Evolutionary conservation across 2,329 filamentous ascomycete genomes (phyloP).

Genomic region (Talaromyces sp.): DNA sequence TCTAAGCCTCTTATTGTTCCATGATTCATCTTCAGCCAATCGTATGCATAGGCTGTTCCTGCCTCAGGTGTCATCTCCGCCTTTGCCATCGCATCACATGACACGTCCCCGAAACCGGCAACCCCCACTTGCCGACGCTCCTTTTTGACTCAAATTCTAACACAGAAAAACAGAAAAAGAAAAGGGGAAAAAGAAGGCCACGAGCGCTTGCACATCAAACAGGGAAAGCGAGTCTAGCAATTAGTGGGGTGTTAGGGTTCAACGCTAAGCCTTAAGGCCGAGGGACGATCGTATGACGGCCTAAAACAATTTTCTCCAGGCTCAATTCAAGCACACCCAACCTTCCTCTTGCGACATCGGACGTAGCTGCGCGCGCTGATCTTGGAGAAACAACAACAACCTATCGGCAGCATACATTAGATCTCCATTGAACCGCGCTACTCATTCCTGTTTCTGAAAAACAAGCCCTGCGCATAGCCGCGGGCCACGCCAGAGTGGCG

Average conservation of each 20-base stretch:
- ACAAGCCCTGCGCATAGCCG: slow-evolving; percentile 10
- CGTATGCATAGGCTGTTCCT: neutral
- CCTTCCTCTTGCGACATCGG: slow-evolving; percentile 13
- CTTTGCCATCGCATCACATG: neutral
- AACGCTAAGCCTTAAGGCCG: neutral
- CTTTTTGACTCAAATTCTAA: neutral
- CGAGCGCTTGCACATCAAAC: neutral
- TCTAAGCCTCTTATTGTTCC: too few relatives aligned
- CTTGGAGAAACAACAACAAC: neutral
- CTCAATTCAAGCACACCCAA: neutral
- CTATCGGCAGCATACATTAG: neutral
- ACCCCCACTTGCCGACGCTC: slow-evolving; percentile 1
- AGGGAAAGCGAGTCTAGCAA: neutral
- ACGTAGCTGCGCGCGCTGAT: slow-evolving; percentile 10
- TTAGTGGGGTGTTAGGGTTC: neutral
- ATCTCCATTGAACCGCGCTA: neutral
- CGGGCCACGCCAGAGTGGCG: slow-evolving; percentile 33
- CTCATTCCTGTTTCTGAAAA: neutral
- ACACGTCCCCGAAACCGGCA: slow-evolving; percentile 11
- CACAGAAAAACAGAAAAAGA: neutral
- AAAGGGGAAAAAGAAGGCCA: neutral
- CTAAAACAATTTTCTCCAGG: neutral
- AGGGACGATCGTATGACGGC: neutral
- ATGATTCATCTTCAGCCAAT: too few relatives aligned
- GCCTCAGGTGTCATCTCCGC: slow-evolving; percentile 2